Conservation (phyloP, 2,329 filamentous ascomycete genomes). For the Colletotrichum acutatum region DNA sequence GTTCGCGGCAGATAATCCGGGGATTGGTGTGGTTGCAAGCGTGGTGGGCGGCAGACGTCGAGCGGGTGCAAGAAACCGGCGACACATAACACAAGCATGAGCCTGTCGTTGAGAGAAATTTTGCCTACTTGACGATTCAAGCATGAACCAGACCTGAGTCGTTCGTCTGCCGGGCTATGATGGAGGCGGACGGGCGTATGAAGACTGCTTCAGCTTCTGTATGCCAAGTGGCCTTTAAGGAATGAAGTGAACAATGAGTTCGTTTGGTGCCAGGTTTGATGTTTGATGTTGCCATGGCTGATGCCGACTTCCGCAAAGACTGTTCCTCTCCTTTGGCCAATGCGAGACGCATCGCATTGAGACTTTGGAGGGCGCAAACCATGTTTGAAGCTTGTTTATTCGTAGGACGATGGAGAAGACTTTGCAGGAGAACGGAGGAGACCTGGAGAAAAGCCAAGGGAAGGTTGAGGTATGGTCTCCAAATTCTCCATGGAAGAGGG, state of each 20-base stretch:
- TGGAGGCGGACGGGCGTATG: not conserved
- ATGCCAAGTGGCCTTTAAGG: not conserved
- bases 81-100: not conserved
- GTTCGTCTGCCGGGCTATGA: not conserved
- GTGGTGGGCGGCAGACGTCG: not conserved
- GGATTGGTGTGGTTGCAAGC: not conserved
- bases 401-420: not conserved
- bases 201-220: not conserved
- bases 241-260: not conserved
- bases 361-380: slow-evolving; percentile 5
- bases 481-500: not conserved
- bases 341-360: slow-evolving; percentile 15
- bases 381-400: not conserved
- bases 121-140: not conserved
- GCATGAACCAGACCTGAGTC: not conserved
- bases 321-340: not conserved
- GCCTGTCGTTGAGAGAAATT: not conserved
- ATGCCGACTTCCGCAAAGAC: slow-evolving; percentile 5
- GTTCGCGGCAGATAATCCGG: not conserved
- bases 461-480: not conserved
- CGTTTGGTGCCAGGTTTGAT: not conserved
- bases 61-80: not conserved
- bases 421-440: not conserved
- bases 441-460: not conserved
- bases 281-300: not conserved